Base-by-base conservation (phyloP, 441 rosid genomes). In the Pelargonium cotyledonis region DNA sequence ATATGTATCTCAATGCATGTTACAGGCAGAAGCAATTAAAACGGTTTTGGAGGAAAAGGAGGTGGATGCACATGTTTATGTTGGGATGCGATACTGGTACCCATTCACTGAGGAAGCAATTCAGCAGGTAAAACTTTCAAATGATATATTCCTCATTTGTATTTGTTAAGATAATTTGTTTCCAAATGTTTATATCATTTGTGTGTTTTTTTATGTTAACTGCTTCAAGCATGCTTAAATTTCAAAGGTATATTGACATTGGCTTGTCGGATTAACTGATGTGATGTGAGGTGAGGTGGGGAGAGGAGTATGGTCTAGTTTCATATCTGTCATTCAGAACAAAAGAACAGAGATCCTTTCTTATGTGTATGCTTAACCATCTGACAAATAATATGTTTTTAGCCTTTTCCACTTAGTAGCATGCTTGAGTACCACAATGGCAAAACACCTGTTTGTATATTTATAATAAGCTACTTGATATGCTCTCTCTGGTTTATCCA, bases 71-170 rank as follows among this genome's bases (percentile, higher is more conserved):
- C 83, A 79, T 79, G 83, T 92, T 31, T 92, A 95, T 75, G 89
- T 90, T 31, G 97, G 95, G 40, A 90, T 95, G 98, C 81, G 95
- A 35, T 92, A 92, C 74, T 89, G 97, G 97, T 86, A 81, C 76
- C 97, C 96, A 3, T 95, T 95, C 78, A 95, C 97, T 23, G 98
- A 92, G 76, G 95, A 91, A 75, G 99, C 97, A 46, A 81, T 85
- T 72, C 89, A 83, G 69, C 98, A 87, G 95, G 99, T 89, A 64
- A 69, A 46, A 57, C 23, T 46, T 66, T 15, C 35, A 63, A 8
- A 46, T 40, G 38, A 58, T 19, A 7, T 10, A 26, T 62, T 15
- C 15, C 26, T 14, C 61, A 55, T 55, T 3, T 12, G 14, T 1
- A 18, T 16, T 16, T 55, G 23, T 6, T 55, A 55, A 16, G 26